Evolutionary conservation across 2,329 filamentous ascomycete genomes (phyloP).

Genomic region (Paecilomyces dactylethromorphus): DNA sequence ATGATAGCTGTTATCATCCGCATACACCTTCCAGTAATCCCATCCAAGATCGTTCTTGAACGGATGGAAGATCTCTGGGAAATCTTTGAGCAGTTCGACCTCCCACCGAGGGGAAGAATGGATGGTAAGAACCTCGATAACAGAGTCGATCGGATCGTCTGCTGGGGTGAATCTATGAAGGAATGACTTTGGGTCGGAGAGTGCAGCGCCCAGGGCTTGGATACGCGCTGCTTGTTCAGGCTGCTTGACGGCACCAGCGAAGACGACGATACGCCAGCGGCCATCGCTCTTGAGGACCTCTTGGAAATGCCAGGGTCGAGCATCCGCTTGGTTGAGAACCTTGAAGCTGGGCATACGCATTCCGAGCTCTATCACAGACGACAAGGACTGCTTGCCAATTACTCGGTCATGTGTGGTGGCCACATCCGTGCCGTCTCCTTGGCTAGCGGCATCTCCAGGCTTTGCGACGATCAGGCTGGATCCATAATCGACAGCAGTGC

Average conservation of each 20-base stretch:
- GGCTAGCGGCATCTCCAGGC: conserved; percentile 33
- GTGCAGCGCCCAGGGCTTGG: conserved; percentile 40
- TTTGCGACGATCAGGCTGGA: conserved; percentile 52
- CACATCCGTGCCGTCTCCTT: conserved; percentile 46
- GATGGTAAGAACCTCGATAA: conserved; percentile 56
- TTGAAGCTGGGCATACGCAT: conserved; percentile 28
- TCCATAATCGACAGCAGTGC: conserved; percentile 54
- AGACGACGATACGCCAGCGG: conserved; percentile 42
- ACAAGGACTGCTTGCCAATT: conserved; percentile 13
- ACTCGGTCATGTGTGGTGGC: conserved; percentile 14
- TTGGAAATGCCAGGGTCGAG: conserved; percentile 32
- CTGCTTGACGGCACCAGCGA: conserved; percentile 52
- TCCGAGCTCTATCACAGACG: conserved; percentile 24
- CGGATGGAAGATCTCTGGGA: conserved; percentile 43
- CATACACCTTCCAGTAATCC: conserved; percentile 53
- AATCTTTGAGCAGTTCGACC: conserved; percentile 46
- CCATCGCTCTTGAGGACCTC: conserved; percentile 31
- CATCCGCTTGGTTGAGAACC: conserved; percentile 31
- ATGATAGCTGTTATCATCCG: conserved; percentile 48
- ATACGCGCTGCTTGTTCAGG: conserved; percentile 40
- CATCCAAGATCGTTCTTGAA: conserved; percentile 43
- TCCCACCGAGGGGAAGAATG: conserved; percentile 47
- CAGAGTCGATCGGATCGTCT: conserved; percentile 33
- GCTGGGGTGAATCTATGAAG: conserved; percentile 40
- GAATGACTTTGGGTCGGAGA: conserved; percentile 34